Percentiles rank a stretch among this genome's conserved stretches.
phyloP scores from a whole-genome alignment of 371 early-diverging fungal species.

The Pancytospora philotis region DNA sequence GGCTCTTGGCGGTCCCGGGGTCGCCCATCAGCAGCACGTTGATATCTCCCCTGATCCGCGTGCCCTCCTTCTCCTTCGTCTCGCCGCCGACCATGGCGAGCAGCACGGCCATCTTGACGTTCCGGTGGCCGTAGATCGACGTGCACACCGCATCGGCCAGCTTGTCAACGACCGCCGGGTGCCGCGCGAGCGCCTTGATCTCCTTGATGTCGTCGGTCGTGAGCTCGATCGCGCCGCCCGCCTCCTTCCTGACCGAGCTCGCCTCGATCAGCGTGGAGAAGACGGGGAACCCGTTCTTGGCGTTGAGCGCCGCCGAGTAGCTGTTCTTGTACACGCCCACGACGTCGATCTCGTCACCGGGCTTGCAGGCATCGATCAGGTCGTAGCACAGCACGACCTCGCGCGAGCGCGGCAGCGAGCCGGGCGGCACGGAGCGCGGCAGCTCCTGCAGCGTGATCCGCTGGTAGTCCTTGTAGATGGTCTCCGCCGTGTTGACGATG shows the following conservation, averaged over 20 bases:
- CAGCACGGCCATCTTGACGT: conserved; percentile 85
- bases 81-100: conserved; percentile 91
- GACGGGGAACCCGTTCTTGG: conserved; percentile 87
- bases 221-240: conserved; percentile 66
- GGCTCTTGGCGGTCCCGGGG: conserved; percentile 96
- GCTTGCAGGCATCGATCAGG: conserved; percentile 84
- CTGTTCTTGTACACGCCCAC: conserved; percentile 92
- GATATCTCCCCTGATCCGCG: conserved; percentile 89
- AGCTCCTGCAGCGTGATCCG: conserved; percentile 89
- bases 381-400: conserved; percentile 89
- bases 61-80: conserved; percentile 71
- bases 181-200: conserved; percentile 68
- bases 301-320: conserved; percentile 74
- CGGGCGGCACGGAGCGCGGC: conserved; percentile 89
- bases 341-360: conserved; percentile 93
- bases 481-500: conserved; percentile 69
- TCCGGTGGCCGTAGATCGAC: conserved; percentile 92
- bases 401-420: conserved; percentile 82
- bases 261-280: conserved; percentile 89
- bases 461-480: conserved; percentile 92
- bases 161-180: conserved; percentile 69
- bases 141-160: conserved; percentile 91
- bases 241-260: conserved; percentile 6
- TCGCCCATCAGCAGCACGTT: conserved; percentile 95
- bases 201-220: conserved; percentile 79